Conservation (phyloP, 2,329 filamentous ascomycete species). For the Alternaria incomplexa region DNA sequence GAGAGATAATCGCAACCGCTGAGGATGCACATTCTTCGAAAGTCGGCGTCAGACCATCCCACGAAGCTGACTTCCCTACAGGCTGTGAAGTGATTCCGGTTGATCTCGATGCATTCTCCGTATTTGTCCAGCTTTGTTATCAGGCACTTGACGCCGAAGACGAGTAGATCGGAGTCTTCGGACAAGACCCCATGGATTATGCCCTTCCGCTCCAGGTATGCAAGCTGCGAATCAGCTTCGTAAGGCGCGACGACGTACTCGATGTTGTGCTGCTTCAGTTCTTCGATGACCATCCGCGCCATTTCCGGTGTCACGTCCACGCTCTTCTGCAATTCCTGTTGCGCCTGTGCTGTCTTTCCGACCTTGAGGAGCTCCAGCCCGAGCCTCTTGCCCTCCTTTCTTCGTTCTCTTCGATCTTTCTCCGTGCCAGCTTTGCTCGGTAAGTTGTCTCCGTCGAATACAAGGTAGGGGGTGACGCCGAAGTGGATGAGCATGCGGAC, state of each 20-base stretch:
- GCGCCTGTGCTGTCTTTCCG: constrained; percentile 80
- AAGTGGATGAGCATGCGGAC: constrained; percentile 95
- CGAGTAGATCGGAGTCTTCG: constrained; percentile 93
- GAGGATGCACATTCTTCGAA: constrained; percentile 93
- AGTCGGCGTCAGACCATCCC: constrained; percentile 90
- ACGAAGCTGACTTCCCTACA: constrained; percentile 87
- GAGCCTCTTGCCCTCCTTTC: constrained; percentile 76
- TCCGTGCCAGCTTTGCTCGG: constrained; percentile 94
- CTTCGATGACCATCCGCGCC: constrained; percentile 89
- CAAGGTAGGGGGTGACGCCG: constrained; percentile 89
- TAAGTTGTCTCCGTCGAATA: constrained; percentile 95
- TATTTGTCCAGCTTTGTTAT: constrained; percentile 95
- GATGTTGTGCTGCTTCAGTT: constrained; percentile 79
- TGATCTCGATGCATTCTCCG: constrained; percentile 90
- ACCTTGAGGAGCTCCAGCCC: constrained; percentile 82
- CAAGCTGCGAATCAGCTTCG: constrained; percentile 95
- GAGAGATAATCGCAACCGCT: constrained; percentile 96
- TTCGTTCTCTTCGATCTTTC: constrained; percentile 72
- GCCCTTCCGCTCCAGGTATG: constrained; percentile 87
- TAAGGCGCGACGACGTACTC: constrained; percentile 95
- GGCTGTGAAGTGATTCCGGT: constrained; percentile 84
- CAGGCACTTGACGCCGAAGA: constrained; percentile 90
- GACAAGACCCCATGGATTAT: constrained; percentile 87
- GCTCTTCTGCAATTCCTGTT: constrained; percentile 89
- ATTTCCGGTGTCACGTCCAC: constrained; percentile 96